phyloP scores from a whole-genome alignment of 495 filamentous ascomycete species.

The Neurospora hispaniola region DNA sequence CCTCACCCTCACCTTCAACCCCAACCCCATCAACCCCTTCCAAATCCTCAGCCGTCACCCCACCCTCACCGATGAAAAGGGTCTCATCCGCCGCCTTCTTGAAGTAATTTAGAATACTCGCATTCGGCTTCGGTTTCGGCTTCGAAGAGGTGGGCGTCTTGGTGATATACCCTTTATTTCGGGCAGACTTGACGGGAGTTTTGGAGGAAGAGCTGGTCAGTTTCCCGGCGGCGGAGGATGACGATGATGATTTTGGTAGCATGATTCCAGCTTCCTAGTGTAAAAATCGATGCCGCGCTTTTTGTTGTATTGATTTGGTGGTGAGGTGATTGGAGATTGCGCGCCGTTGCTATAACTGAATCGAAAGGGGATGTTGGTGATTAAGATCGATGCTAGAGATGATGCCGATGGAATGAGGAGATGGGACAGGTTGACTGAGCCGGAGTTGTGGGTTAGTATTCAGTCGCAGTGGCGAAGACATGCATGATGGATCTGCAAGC shows the following conservation, averaged over 20 bases:
- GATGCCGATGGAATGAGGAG: neutral
- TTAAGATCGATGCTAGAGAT: neutral
- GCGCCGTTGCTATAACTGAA: neutral
- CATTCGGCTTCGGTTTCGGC: slow-evolving; percentile 39
- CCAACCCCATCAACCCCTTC: neutral
- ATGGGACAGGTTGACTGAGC: neutral
- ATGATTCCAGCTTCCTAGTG: neutral
- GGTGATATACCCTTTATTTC: neutral
- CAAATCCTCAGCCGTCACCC: neutral
- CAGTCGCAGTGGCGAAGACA: neutral
- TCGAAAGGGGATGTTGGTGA: neutral
- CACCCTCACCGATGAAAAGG: slow-evolving; percentile 19
- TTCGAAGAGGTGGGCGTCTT: slow-evolving; percentile 6
- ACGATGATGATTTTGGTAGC: neutral
- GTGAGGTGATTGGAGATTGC: neutral
- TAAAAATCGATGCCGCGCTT: neutral
- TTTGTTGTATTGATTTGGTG: neutral
- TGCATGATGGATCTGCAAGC: neutral
- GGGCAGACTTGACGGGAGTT: neutral
- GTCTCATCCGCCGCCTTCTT: slow-evolving; percentile 52
- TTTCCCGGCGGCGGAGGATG: neutral
- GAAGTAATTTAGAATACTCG: slow-evolving; percentile 73
- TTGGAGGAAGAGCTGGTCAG: neutral
- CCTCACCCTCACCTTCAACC: neutral
- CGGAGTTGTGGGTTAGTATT: neutral